Percentiles rank a stretch among this genome's conserved stretches.
Evolutionary conservation across 1,284 basidiomycete species (phyloP).

Genomic region (Sporisorium graminicola): DNA sequence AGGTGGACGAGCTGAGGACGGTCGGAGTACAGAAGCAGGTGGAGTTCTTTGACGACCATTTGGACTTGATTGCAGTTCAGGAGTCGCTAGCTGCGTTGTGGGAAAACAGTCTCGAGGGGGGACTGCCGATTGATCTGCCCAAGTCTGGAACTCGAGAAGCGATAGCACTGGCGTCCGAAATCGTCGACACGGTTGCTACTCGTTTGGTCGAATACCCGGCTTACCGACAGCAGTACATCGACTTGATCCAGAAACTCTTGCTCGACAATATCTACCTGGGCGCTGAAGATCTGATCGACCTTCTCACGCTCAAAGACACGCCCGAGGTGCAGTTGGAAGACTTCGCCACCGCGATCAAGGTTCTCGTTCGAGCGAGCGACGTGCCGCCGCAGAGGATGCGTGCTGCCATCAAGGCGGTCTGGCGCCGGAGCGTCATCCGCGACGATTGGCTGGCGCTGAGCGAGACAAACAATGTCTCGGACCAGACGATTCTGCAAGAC

Average conservation of each 20-base stretch:
- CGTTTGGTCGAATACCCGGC: constrained; percentile 43
- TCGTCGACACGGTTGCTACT: constrained; percentile 33
- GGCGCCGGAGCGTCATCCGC: constrained; percentile 86
- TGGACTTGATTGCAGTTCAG: constrained; percentile 75
- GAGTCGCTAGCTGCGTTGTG: constrained; percentile 67
- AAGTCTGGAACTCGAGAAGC: constrained; percentile 3
- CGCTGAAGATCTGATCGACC: constrained; percentile 73
- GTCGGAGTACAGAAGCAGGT: constrained; percentile 64
- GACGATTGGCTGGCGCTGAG: constrained; percentile 75
- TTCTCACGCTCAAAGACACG: constrained; percentile 72
- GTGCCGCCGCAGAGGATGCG: constrained; percentile 68
- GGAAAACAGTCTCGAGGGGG: constrained; percentile 39
- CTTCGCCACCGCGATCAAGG: constrained; percentile 72
- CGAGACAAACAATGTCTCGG: constrained; percentile 47
- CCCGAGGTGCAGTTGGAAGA: constrained; percentile 69
- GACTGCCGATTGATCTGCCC: constrained; percentile 19
- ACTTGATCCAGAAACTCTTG: constrained; percentile 64
- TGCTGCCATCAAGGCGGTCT: constrained; percentile 76
- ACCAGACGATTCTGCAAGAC: constrained; percentile 43
- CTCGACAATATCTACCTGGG: constrained; percentile 68
- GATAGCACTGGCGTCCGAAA: constrained; percentile 25
- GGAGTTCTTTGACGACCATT: constrained; percentile 72
- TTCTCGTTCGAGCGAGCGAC: constrained; percentile 71
- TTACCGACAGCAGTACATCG: constrained; percentile 54
- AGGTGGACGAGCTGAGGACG: constrained; percentile 34